Evolutionary conservation across 495 filamentous ascomycete genomes (phyloP).

Genomic region (Halenospora varia): DNA sequence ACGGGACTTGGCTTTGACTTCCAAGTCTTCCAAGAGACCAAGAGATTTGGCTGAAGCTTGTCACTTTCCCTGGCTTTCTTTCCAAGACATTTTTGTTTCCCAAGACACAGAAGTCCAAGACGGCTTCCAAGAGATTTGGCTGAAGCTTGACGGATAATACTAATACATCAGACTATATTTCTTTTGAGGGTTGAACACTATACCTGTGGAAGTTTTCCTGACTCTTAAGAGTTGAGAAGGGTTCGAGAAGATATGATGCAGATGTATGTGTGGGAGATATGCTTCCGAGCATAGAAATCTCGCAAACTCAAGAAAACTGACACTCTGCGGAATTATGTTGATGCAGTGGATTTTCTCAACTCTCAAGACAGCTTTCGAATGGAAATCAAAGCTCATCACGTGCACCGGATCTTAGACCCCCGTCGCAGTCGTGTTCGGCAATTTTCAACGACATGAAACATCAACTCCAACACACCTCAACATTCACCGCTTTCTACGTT

Average conservation of each 20-base stretch:
- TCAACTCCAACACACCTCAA: neutral
- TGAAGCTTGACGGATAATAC: too few species aligned
- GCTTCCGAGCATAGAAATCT: too few species aligned
- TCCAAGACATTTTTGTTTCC: neutral
- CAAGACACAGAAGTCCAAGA: too few species aligned
- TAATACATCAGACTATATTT: too few species aligned
- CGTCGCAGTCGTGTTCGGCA: neutral
- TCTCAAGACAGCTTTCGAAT: neutral
- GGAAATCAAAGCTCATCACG: neutral
- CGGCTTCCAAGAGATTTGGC: too few species aligned
- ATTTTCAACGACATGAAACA: neutral
- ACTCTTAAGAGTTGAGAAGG: too few species aligned
- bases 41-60: neutral
- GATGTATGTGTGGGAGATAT: too few species aligned
- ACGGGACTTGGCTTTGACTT: neutral
- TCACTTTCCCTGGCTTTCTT: neutral
- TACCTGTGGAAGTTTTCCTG: too few species aligned
- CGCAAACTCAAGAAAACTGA: too few species aligned
- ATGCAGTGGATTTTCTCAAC: neutral
- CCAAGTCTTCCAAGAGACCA: neutral
- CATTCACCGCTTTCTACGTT: neutral
- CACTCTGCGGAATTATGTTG: too few species aligned
- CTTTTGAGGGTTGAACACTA: too few species aligned
- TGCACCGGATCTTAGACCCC: neutral
- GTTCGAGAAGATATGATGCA: too few species aligned